These are phyloP conservation scores for Rhynchosporium agropyri DNA, from an alignment of 2,329 filamentous ascomycete species.

Conservation along the genomic window DNA sequence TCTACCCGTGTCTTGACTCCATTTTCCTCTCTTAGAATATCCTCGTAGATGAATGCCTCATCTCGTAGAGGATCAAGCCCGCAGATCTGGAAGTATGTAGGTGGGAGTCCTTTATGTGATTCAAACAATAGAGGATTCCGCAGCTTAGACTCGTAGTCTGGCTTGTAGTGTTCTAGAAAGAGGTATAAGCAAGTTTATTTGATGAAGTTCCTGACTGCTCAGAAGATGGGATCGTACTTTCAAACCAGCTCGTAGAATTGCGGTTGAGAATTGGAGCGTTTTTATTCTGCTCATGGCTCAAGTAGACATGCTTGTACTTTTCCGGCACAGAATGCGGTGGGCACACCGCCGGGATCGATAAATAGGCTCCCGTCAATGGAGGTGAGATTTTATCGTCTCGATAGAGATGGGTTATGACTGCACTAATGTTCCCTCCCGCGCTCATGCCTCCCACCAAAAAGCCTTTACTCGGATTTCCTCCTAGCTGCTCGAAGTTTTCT, in stretches of 20 bases:
- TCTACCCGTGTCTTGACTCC: conserved; percentile 40
- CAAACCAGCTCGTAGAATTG: conserved; percentile 37
- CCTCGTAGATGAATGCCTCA: conserved; percentile 54
- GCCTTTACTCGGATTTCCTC: conserved; percentile 47
- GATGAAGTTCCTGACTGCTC: too few relatives aligned
- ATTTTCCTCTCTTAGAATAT: conserved; percentile 47
- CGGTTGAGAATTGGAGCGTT: conserved; percentile 43
- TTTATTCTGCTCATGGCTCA: conserved; percentile 49
- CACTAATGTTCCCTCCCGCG: conserved; percentile 48
- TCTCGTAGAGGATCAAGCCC: conserved; percentile 40
- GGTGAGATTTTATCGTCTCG: conserved; percentile 47
- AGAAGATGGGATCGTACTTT: conserved; percentile 22
- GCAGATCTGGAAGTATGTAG: conserved; percentile 46
- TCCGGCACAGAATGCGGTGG: conserved; percentile 31
- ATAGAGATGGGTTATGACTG: conserved; percentile 46
- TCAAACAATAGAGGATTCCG: conserved; percentile 43
- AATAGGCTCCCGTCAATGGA: conserved; percentile 51
- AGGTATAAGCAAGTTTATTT: background rate
- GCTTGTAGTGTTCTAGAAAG: conserved; percentile 37
- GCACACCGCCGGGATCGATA: conserved; percentile 46
- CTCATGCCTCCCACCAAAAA: conserved; percentile 54
- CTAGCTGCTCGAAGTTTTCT: conserved; percentile 45
- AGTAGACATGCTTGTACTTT: conserved; percentile 45
- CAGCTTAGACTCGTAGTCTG: conserved; percentile 39
- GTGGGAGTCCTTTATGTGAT: conserved; percentile 46